Base-by-base conservation (phyloP, 805 yeast genomes). In the Metschnikowia orientalis region DNA sequence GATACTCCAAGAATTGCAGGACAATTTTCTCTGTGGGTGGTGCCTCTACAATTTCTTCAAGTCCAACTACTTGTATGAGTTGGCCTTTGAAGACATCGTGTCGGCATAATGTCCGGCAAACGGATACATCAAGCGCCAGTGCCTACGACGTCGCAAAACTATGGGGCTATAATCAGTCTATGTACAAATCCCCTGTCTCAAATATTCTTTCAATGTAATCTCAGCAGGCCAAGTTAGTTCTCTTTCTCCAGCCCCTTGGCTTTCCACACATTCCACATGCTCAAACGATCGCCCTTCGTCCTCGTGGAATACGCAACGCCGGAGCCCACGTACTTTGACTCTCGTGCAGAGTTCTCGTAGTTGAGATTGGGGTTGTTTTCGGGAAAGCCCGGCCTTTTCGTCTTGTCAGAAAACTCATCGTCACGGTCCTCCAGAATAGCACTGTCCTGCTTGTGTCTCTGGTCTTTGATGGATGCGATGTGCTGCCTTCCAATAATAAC, bases 301-400 rank as follows among this genome's bases (percentile, higher is more conserved):
- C 84, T 66, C n/a, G 77, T 62, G 23, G 61, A 54, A 35, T 78
- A 79, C 29, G 84, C 72, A 34, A 62, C 61, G 1, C 86, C 85
- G 1, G 81, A 67, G 4, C 88, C 90, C 45, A 79, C 84, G 49
- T 70, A 83, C 47, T 72, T 77, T 33, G 81, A 74, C 41, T 77
- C 76, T 40, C 88, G 60, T 26, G 57, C 48, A 14, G 57, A 60
- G 15, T 48, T 50, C 2, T 59, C 61, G 10, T 59, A 53, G 27
- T 54, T 58, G 8, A 57, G 51, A 8, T 48, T 47, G 5, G 63
- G 61, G 32, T 57, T 52, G 34, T 53, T 47, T 11, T 38, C 33
- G 4, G 81, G 81, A 33, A 75, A 69, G 1, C 84, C 84, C 1
- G 82, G 83, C 42, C 69, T 68, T 8, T 62, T 54, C 13, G 30